phyloP scores from a whole-genome alignment of 2,329 filamentous ascomycete species.

The Pseudocercospora musae region DNA sequence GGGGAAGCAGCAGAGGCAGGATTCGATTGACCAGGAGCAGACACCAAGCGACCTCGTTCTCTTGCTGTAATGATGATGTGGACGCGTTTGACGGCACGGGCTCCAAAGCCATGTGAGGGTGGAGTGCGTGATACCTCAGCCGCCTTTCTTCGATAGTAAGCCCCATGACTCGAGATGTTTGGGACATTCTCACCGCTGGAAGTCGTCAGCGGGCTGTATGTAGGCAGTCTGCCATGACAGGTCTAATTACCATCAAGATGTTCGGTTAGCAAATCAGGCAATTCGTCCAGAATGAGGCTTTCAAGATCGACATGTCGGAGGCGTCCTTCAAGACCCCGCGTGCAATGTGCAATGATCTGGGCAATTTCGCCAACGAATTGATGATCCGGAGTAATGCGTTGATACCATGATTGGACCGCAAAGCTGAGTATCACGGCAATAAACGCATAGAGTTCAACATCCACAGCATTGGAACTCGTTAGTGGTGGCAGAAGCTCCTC shows the following conservation, averaged over 20 bases:
- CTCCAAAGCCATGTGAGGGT: slow-evolving; percentile 74
- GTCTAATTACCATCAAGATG: slow-evolving; percentile 68
- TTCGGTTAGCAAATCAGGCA: slow-evolving; percentile 74
- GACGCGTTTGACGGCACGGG: slow-evolving; percentile 60
- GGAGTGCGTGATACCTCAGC: slow-evolving; percentile 69
- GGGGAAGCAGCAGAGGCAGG: slow-evolving; percentile 79
- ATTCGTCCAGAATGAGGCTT: slow-evolving; percentile 78
- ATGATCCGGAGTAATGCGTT: slow-evolving; percentile 85
- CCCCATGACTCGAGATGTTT: slow-evolving; percentile 2
- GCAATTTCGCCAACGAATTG: slow-evolving; percentile 83
- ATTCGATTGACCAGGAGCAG: slow-evolving; percentile 82
- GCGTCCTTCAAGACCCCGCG: slow-evolving; percentile 80
- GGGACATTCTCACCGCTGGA: slow-evolving; percentile 25
- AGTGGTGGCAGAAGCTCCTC: slow-evolving; percentile 83
- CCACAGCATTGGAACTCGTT: slow-evolving; percentile 90
- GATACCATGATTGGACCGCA: slow-evolving; percentile 91
- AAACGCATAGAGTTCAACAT: slow-evolving; percentile 88
- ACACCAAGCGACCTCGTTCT: slow-evolving; percentile 80
- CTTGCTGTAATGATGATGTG: slow-evolving; percentile 55
- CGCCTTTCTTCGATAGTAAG: slow-evolving; percentile 12
- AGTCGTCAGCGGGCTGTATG: slow-evolving; percentile 24
- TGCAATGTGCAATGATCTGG: slow-evolving; percentile 88
- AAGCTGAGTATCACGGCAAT: slow-evolving; percentile 86
- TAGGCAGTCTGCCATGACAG: neutral
- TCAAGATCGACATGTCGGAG: slow-evolving; percentile 79